Conservation (phyloP, 2,329 filamentous ascomycete species). For the Cladophialophora immunda region DNA sequence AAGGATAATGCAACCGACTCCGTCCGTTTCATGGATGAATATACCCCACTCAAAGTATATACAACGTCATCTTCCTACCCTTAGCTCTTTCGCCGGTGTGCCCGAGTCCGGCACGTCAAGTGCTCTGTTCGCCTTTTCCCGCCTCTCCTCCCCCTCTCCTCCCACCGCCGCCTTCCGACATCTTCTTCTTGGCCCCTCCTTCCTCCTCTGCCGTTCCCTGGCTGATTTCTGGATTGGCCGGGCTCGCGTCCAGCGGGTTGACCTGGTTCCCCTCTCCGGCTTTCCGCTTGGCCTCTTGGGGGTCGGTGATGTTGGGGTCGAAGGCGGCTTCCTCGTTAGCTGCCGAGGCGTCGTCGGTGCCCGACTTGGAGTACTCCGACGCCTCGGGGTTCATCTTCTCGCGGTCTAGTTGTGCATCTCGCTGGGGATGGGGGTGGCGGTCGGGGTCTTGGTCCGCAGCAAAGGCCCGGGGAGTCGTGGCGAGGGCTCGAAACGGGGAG, state of each 20-base stretch:
- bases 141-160: slow-evolving; percentile 38
- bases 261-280: slow-evolving; percentile 52
- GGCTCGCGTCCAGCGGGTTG: slow-evolving; percentile 67
- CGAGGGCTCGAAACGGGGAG: slow-evolving; percentile 27
- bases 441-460: slow-evolving; percentile 29
- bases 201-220: slow-evolving; percentile 56
- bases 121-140: background rate
- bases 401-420: slow-evolving; percentile 54
- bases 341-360: slow-evolving; percentile 68
- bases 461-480: slow-evolving; percentile 19
- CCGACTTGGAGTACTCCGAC: slow-evolving; percentile 74
- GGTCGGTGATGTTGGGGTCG: slow-evolving; percentile 71
- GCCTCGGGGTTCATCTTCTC: slow-evolving; percentile 70
- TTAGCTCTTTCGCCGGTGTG: background rate
- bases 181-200: slow-evolving; percentile 53
- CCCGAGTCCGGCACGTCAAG: background rate
- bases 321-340: slow-evolving; percentile 71
- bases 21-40: background rate
- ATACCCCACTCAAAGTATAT: background rate
- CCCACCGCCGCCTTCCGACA: slow-evolving; percentile 50
- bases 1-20: background rate
- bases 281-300: slow-evolving; percentile 65
- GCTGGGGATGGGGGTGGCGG: slow-evolving; percentile 28
- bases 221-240: slow-evolving; percentile 68
- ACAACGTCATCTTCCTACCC: background rate